Evolutionary conservation across 176 grass and related monocot genomes (phyloP), one percentile per base, ranked within the genome.

Genomic region (Pontederia paniculata): DNA sequence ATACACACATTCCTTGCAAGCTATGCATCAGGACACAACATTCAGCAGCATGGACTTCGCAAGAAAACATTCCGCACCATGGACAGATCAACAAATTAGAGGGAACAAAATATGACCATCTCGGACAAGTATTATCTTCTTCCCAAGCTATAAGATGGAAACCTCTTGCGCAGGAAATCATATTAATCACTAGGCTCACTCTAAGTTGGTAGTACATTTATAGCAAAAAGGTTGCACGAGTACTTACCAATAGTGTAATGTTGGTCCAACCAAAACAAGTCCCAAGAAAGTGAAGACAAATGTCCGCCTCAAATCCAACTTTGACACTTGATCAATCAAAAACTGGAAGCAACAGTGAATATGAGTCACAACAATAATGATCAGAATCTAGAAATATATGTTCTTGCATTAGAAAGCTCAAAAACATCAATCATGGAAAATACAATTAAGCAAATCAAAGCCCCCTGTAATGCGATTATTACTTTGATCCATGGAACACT

Each of bases 261-360:
- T 85, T 53, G 89, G 89, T 1, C 77, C 81, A 17, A 95, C 89
- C 17, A 95, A 68, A 23, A 70, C 72, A 54, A 95, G 78, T 17
- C 89, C 89, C 65, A 95, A 65, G 42, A 88, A 77, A 45, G 78
- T 88, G 69, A 88, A 95, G 7, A 95, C 81, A 84, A 88, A 88
- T 13, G 81, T 82, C 73, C 84, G 68, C 75, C 60, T 88, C 49
- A 85, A 63, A 82, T 88, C 81, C 49, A 95, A 68, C 74, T 84
- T 55, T 44, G 78, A 62, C 48, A 71, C 75, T 68, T 65, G 57
- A 73, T 88, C 84, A 48, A 88, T 63, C 20, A 63, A 48, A 63
- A 63, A 0, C 60, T 63, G 60, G 42, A 16, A 46, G 21, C 44
- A 12, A 44, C 17, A 62, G 45, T 7, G 45, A 21, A 6, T 22